Base-by-base conservation (phyloP, 2,329 filamentous ascomycete genomes). In the Talaromyces islandicus region DNA sequence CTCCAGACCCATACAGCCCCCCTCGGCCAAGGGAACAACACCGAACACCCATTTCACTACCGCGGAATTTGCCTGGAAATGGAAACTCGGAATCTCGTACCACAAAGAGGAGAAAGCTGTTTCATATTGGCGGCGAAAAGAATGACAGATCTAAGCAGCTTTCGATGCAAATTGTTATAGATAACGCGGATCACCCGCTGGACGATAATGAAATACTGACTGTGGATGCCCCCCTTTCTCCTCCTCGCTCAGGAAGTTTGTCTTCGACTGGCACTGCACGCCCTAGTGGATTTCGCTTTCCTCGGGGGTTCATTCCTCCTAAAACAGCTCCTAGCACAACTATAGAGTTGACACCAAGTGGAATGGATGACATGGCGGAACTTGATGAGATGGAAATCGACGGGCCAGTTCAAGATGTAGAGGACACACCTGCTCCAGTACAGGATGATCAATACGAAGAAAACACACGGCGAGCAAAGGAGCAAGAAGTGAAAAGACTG, bases 181-280 rank as follows among this genome's bases (percentile, higher is more conserved):
- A 67, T 43, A 69, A 67, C 41, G 41, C 58, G 27, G 60, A 62
- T n/a, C 61, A 64, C 19, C 55, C 65, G 57, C 51, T 48, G 19
- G 35, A n/a, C n/a, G n/a, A 54, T 7, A 55, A 32, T 11, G 59
- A 56, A 10, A 24, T 52, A 6, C 66, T 65, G 29, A 60, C 72
- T 4, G 73, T 71, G 50, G 70, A 78, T 60, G 62, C 75, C 25
- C 70, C 69, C 7, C 70, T 67, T 30, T 80, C 77, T 25, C 76
- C 78, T 17, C 76, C 77, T 32, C 68, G 67, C 19, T 76, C 77
- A 32, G 71, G 70, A 4, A 73, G 68, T 59, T 60, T 64, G 1
- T 72, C 71, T 19, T 73, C 73, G 1, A 58, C 54, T 6, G 60
- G 64, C 43, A 62, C 61, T 24, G 64, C 61, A 14, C 68, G 64